Evolutionary conservation across 2,329 filamentous ascomycete genomes (phyloP).

Genomic region (Achaetomium macrosporum): DNA sequence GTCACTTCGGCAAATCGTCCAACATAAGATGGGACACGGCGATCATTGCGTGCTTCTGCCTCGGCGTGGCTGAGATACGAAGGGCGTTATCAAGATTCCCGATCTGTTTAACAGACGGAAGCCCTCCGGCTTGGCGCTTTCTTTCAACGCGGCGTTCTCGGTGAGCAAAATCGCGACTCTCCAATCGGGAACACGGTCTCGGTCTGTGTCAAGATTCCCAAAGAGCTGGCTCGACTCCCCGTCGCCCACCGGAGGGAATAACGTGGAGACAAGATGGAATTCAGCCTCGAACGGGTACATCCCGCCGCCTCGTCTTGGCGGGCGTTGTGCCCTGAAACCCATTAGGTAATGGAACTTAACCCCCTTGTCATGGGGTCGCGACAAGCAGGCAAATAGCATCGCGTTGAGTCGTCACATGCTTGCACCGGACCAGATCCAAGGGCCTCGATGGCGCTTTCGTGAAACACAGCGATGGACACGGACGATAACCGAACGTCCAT

Average conservation of each 20-base stretch:
- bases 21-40: not conserved
- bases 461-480: not conserved
- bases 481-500: not conserved
- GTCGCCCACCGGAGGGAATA: not conserved
- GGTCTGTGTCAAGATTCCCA: not conserved
- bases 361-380: conserved; percentile 10
- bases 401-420: conserved; percentile 9
- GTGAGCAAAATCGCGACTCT: not conserved
- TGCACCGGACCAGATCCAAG: conserved; percentile 2
- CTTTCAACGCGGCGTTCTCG: not conserved
- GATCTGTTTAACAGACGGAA: not conserved
- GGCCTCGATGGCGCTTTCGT: not conserved
- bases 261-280: not conserved
- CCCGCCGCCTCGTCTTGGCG: conserved; percentile 15
- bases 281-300: conserved; percentile 13
- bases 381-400: conserved; percentile 3
- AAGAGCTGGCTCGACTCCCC: not conserved
- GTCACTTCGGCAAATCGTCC: not conserved
- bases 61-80: not conserved
- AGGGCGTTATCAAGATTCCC: too few relatives aligned
- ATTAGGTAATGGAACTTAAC: conserved; percentile 15
- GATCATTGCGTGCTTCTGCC: not conserved
- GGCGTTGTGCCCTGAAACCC: not conserved
- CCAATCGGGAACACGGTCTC: not conserved
- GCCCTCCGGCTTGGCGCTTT: not conserved